Conservation (phyloP, 129 eudicot genomes). For the Chrysanthemum seticuspe region DNA sequence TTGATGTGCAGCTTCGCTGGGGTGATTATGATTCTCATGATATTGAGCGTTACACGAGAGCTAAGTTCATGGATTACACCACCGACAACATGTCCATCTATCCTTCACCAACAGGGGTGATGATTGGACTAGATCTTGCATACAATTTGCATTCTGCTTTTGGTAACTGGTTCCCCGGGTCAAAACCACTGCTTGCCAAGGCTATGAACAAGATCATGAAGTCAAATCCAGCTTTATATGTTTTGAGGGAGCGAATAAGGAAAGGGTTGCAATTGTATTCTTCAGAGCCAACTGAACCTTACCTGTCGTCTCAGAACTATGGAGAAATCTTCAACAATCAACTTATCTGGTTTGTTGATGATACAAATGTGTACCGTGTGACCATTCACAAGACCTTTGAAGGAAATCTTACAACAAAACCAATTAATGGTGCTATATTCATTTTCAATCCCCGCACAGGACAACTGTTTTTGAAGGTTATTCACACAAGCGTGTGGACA, state of each 20-base stretch:
- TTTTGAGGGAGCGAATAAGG: slow-evolving; percentile 85
- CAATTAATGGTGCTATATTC: too few relatives aligned
- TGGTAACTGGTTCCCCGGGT: slow-evolving; percentile 99
- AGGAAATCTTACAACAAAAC: slow-evolving; percentile 34
- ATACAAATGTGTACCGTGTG: slow-evolving; percentile 98
- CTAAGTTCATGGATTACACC: slow-evolving; percentile 96
- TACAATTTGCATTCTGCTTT: slow-evolving; percentile 99
- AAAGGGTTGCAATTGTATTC: slow-evolving; percentile 94
- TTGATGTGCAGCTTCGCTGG: slow-evolving; percentile 99
- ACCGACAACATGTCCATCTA: slow-evolving; percentile 98
- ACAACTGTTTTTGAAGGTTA: slow-evolving; percentile 85
- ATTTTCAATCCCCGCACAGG: slow-evolving; percentile 27
- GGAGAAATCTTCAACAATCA: slow-evolving; percentile 99
- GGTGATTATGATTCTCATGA: slow-evolving; percentile 99
- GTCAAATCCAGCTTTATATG: slow-evolving; percentile 98
- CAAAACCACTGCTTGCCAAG: slow-evolving; percentile 90
- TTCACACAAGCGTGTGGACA: slow-evolving; percentile 58
- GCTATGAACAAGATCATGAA: slow-evolving; percentile 96
- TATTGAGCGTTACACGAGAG: slow-evolving; percentile 93
- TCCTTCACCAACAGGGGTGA: slow-evolving; percentile 98
- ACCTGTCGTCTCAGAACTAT: slow-evolving; percentile 93
- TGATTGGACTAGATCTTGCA: slow-evolving; percentile 97
- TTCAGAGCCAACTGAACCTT: slow-evolving; percentile 99
- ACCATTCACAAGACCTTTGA: slow-evolving; percentile 99
- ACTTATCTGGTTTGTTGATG: slow-evolving; percentile 98